Conservation (phyloP, 1,139 yeast genomes). For the Debaryomyces subglobosus region DNA sequence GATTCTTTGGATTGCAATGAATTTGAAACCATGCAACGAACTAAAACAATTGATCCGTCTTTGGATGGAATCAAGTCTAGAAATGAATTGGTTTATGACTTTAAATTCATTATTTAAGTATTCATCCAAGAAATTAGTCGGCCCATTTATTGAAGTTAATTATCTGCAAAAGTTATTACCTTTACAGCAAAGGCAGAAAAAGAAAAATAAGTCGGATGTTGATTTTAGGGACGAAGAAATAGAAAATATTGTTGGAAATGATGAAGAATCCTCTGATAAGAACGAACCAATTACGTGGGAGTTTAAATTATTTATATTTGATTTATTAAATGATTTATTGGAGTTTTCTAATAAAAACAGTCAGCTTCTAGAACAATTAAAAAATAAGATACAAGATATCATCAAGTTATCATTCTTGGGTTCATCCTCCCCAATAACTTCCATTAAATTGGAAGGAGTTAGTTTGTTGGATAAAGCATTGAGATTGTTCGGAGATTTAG, state of each 20-base stretch:
- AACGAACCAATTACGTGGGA: conserved; percentile 74
- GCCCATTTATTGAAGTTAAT: conserved; percentile 41
- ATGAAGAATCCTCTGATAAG: conserved; percentile 34
- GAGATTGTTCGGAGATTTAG: conserved; percentile 56
- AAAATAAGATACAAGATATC: conserved; percentile 64
- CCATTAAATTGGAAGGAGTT: conserved; percentile 68
- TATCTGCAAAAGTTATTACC: conserved; percentile 49
- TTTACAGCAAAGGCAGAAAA: conserved; percentile 47
- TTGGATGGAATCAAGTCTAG: conserved; percentile 46
- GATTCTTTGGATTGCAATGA: conserved; percentile 49
- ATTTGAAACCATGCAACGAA: conserved; percentile 42
- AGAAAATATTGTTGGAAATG: conserved; percentile 45
- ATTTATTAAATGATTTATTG: conserved; percentile 57
- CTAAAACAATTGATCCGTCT: conserved; percentile 36
- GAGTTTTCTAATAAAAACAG: conserved; percentile 42
- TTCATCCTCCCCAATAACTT: conserved; percentile 69
- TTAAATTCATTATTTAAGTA: conserved; percentile 41
- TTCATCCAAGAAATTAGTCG: conserved; percentile 42
- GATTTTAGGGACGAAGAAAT: conserved; percentile 51
- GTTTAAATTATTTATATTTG: conserved; percentile 64
- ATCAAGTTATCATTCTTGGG: conserved; percentile 85
- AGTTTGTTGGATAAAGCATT: conserved; percentile 52
- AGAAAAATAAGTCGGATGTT: conserved; percentile 32
- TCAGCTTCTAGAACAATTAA: conserved; percentile 44
- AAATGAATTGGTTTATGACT: conserved; percentile 45